Base-by-base conservation (phyloP, 768 basidiomycete genomes). In the Lentinus tigrinus region DNA sequence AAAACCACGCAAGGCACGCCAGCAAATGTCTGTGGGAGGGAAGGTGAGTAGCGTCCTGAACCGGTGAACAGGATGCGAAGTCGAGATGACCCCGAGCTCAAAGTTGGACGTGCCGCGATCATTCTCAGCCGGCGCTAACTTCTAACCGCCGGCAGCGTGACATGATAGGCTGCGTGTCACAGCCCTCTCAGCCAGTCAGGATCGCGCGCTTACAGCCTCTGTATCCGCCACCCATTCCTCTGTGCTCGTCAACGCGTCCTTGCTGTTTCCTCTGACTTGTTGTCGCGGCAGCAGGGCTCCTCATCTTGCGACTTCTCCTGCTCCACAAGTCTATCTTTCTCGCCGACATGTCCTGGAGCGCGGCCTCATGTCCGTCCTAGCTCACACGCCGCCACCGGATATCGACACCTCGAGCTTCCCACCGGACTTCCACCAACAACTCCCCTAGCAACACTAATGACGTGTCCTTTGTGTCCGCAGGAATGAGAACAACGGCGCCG, bases 331-430 rank as follows among this genome's bases (percentile, higher is more conserved):
- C n/a, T n/a, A n/a, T n/a, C n/a, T 31, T 31, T 6, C 7, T 31
- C 7, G 7, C 31, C 31, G 31, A 3, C 31, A 31, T 31, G 7
- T 31, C 31, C 31, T 31, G 6, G 7, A 11, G 11, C 7, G 31
- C 1, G 31, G 31, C 31, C 31, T 31, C 31, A 31, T 31, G 31
- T 6, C 31, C 11, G 3, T 11, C 6, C 31, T 11, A 31, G 31
- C 43, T 52, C 56, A 21, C 56, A 58, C 57, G 51, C 57, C 27
- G 47, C 48, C 46, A 19, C 47, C 57, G 57, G 57, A 58, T 10
- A 57, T 57, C 31, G 34, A 39, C 47, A 17, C 37, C 27, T 40
- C 38, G 19, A 13, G 37, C 39, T 49, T 37, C 37, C 28, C 23
- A 17, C 38, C 5, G 21, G 24, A 23, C 21, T 8, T 24, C 34